Conservation (phyloP, 768 basidiomycete genomes). For the Rhodotorula babjevae region DNA sequence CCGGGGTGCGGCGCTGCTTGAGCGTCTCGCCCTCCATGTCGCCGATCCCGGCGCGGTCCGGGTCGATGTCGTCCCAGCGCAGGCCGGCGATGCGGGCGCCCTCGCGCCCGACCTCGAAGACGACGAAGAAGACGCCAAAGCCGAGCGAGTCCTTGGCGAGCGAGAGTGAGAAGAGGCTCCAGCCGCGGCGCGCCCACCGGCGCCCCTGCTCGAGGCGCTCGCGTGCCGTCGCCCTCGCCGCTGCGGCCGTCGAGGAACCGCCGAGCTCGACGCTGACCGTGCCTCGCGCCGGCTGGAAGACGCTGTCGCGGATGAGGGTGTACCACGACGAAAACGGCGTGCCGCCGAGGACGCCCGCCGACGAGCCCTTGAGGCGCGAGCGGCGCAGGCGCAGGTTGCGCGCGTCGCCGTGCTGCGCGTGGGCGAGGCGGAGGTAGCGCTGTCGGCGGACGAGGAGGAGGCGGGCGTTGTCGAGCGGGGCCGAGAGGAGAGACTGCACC, state of each 20-base stretch:
- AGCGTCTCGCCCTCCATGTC: neutral
- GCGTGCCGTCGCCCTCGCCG: neutral
- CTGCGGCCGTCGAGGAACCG: neutral
- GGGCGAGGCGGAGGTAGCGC: conserved; percentile 16
- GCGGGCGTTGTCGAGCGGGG: conserved; percentile 42
- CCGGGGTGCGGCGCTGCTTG: conserved; percentile 3
- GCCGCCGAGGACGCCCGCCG: neutral
- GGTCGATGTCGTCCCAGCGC: conserved; percentile 4
- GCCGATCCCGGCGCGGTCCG: neutral
- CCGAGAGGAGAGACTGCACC: conserved; percentile 39
- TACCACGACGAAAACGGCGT: conserved; percentile 24
- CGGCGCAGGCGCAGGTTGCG: conserved; percentile 6
- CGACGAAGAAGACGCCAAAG: conserved; percentile 41
- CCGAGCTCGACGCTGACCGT: neutral
- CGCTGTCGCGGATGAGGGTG: conserved; percentile 26
- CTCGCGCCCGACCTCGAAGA: conserved; percentile 38
- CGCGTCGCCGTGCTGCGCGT: neutral
- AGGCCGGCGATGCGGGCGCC: conserved; percentile 17
- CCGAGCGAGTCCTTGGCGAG: conserved; percentile 37
- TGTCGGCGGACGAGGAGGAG: conserved; percentile 36
- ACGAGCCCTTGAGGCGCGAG: neutral
- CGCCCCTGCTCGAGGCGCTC: conserved; percentile 11
- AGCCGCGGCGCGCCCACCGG: conserved; percentile 31
- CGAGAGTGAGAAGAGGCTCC: conserved; percentile 34
- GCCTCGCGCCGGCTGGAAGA: conserved; percentile 10